phyloP scores from a whole-genome alignment of 176 grass and related monocot species.

The Rhynchospora tenuis region DNA sequence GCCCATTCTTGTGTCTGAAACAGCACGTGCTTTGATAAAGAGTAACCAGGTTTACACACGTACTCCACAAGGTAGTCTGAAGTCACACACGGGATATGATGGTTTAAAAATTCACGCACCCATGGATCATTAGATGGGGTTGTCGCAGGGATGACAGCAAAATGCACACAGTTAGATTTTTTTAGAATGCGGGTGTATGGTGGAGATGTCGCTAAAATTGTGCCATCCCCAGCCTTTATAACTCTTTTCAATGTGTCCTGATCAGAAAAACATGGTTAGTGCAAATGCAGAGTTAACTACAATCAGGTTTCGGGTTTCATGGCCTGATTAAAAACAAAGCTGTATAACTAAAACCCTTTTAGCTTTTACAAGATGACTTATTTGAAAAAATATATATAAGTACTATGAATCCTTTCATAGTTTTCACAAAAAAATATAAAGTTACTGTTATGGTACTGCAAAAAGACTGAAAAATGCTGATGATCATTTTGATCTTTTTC shows the following conservation, averaged over 20 bases:
- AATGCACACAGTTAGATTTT: constrained; percentile 47
- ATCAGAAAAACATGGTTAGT: not conserved
- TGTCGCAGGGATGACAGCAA: constrained; percentile 45
- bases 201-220: constrained; percentile 74
- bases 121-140: constrained; percentile 62
- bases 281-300: not conserved
- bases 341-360: not conserved
- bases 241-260: constrained; percentile 88
- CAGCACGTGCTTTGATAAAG: constrained; percentile 62
- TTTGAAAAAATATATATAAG: not conserved
- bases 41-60: constrained; percentile 55
- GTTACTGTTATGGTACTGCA: too few species aligned
- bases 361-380: not conserved
- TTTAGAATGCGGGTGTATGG: constrained; percentile 69
- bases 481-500: too few species aligned
- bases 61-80: constrained; percentile 80
- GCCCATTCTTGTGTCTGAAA: constrained; percentile 52
- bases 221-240: constrained; percentile 66
- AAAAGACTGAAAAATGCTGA: too few species aligned
- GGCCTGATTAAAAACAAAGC: not conserved
- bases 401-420: too few species aligned
- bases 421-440: too few species aligned
- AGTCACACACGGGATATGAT: constrained; percentile 52
- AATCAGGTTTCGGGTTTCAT: not conserved
- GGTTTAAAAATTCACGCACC: constrained; percentile 60